Evolutionary conservation across 306 rosid species (phyloP), one percentile per base, ranked within the genome.

Genomic region (Sesbania bispinosa): DNA sequence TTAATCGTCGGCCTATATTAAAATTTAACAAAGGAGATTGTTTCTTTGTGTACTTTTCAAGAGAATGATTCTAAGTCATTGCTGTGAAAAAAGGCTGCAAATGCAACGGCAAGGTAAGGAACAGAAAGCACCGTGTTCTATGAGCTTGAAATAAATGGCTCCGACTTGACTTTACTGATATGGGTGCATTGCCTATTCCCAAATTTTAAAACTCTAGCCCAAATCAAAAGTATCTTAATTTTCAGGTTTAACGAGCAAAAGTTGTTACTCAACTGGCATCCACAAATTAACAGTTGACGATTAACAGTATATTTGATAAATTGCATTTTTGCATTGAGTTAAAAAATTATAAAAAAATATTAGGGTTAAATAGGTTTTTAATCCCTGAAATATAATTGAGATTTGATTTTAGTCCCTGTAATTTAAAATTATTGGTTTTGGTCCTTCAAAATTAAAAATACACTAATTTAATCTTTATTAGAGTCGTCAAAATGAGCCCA

Each of bases 181-280:
- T 46, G 9, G 62, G 57, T 81, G 47, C 83, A 38, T 39, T 38
- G 67, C 16, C 45, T 58, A 54, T 51, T 75, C 59, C 74, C 45
- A 15, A 39, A 42, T 43, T 72, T 67, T 26, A 42, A 27, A 78
- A 71, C 29, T 66, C 20, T 30, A 4, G 24, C 52, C 61, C 59
- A 33, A 15, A 10, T 69, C 45, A 74, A 81, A 75, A 32, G 77
- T 7, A 69, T 69, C 71, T 0, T 27, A 21, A 1, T 33, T 26
- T 43, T 51, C 3, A 48, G 11, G 6, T 26, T 36, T 29, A 53
- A 33, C 32, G 1, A 54, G n/a, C 55, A 24, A 24, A 35, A 30
- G 13, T 18, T 45, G 78, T 58, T 27, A 59, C 30, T 72, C 61
- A 33, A 65, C 29, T 55, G 41, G 45, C 21, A 32, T 36, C 42